Percentiles rank a stretch among this genome's conserved stretches.
These are phyloP conservation scores for Bisporella sp. DNA, from an alignment of 2,329 filamentous ascomycete genomes.

Conservation along the genomic window DNA sequence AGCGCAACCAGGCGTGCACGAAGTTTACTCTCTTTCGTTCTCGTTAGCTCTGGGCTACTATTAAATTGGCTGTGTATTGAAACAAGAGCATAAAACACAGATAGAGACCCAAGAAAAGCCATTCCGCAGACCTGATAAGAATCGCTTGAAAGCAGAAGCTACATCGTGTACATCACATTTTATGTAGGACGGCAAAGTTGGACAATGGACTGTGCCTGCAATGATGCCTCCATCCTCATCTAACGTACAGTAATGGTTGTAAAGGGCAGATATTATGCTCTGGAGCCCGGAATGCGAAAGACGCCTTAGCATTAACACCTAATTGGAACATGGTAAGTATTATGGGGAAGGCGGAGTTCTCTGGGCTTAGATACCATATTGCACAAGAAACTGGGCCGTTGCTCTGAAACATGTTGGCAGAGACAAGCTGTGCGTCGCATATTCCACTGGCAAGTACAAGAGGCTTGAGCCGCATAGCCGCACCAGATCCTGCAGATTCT, in stretches of 20 bases:
- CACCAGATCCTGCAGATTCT: constrained; percentile 51
- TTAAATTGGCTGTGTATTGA: constrained; percentile 51
- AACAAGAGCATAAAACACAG: constrained; percentile 55
- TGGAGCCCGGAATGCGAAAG: constrained; percentile 56
- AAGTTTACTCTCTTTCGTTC: constrained; percentile 47
- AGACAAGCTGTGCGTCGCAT: constrained; percentile 48
- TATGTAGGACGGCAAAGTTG: constrained; percentile 54
- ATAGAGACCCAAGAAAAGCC: constrained; percentile 58
- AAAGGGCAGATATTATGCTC: constrained; percentile 47
- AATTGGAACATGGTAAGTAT: constrained; percentile 1
- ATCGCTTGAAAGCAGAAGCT: constrained; percentile 58
- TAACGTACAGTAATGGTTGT: constrained; percentile 55
- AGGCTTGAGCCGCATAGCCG: constrained; percentile 56
- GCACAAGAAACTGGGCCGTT: constrained; percentile 55
- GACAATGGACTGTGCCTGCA: constrained; percentile 49
- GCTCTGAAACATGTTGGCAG: constrained; percentile 62
- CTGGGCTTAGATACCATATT: constrained; percentile 41
- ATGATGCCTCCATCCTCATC: constrained; percentile 40
- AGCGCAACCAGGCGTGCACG: constrained; percentile 60
- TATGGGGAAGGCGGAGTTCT: constrained; percentile 8
- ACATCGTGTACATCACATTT: constrained; percentile 55
- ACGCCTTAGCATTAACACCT: constrained; percentile 40
- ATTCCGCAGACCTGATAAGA: constrained; percentile 56
- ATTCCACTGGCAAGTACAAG: constrained; percentile 52
- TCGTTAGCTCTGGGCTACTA: constrained; percentile 40